Conservation (phyloP, 2,329 filamentous ascomycete species). For the Ophiocordyceps unilateralis region DNA sequence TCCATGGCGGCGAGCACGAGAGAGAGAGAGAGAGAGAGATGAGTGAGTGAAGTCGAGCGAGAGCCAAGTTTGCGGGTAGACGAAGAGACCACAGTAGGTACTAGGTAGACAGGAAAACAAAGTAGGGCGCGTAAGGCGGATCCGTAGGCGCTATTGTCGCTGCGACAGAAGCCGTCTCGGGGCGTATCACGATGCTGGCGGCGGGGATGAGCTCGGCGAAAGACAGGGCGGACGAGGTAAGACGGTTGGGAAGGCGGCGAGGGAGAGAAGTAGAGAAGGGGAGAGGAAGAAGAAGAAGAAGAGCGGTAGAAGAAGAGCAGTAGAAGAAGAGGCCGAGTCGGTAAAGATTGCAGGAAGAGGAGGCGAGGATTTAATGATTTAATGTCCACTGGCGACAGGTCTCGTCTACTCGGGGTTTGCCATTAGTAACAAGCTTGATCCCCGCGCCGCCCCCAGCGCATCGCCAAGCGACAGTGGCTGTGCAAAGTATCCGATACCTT, state of each 20-base stretch:
- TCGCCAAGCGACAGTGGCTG: no score
- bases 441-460: no score
- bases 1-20: slow-evolving; percentile 12
- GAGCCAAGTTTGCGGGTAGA: no score
- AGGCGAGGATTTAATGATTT: not conserved
- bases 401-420: not conserved
- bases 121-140: not conserved
- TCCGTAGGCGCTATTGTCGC: not conserved
- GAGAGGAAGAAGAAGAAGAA: no score
- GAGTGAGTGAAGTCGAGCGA: no score
- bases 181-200: not conserved
- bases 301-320: no score
- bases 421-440: not conserved
- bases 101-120: not conserved
- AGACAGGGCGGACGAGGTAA: not conserved
- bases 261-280: not conserved
- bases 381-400: not conserved
- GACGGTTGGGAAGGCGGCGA: not conserved
- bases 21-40: slow-evolving; percentile 3
- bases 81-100: not conserved
- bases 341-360: not conserved
- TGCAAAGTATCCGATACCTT: no score
- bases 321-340: no score
- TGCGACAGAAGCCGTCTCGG: not conserved
- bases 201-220: not conserved